Evolutionary conservation across 169 alveolate genomes (phyloP), one percentile per base, ranked within the genome.

Genomic region (Nephromyces sp.): DNA sequence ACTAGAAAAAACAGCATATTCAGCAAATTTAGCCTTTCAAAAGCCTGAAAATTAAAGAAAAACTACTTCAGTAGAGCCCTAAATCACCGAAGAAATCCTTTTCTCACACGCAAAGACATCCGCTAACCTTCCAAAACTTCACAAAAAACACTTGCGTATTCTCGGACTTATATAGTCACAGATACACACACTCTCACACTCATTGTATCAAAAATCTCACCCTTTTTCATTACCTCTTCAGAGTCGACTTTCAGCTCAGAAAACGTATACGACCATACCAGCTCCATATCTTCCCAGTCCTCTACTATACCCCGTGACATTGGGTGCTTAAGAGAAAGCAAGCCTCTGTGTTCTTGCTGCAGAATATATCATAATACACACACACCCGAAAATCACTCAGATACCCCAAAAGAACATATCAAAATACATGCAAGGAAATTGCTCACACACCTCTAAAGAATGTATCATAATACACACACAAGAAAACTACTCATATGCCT

Each of bases 271-370:
- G 93, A 96, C 99, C 99, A 95, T 70, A 97, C 92, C 82, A 92
- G 93, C 84, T 96, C 98, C 99, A 97, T 95, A 78, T 94, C 99
- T 61, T 95, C 98, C 99, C 99, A 97, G 84, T 96, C 92, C 29
- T 94, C 92, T 25, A 96, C 96, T 74, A 94, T 92, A 65, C 79
- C 93, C 65, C 84, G 90, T 70, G 77, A 75, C 80, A 91, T 89
- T 66, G 94, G 96, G 68, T 88, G 87, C 2, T 72, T 75, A 32
- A 90, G 74, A n/a, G 79, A 77, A 53, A 89, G 77, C 35, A 87
- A 79, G 15, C 93, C 96, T 53, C 89, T 66, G 29, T 68, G 69
- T 32, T 77, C 79, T 71, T 81, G 84, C 86, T 74, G 70, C 5
- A 29, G 63, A 62, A 5, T 6, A 0, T 24, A 2, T 15, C 3